Base-by-base conservation (phyloP, 495 filamentous ascomycete species). In the Penicillium parvum region DNA sequence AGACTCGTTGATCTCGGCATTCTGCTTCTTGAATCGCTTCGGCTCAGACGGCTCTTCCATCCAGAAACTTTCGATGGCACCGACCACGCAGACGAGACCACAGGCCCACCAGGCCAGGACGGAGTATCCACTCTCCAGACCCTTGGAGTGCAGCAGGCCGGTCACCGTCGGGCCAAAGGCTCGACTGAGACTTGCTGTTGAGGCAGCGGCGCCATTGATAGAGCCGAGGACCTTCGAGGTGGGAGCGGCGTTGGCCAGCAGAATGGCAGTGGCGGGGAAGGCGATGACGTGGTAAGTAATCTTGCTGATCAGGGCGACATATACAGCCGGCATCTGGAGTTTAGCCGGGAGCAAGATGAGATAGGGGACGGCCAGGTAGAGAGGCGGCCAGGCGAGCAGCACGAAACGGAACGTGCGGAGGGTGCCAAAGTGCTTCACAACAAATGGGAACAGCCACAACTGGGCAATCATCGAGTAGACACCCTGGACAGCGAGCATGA, bases 61-160 rank as follows among this genome's bases (percentile, higher is more conserved):
- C 69, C 72, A 75, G 55, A 76, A 65, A 45, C 72, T 76, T 42
- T 77, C 60, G 17, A 75, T 56, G 29, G 85, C 88, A 32, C 89
- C 92, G 35, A 81, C 57, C 7, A 89, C 50, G 45, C 88, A 83
- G 22, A 96, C 79, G 7, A 88, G 32, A 7, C 82, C 86, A 53
- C 82, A 87, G 37, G 79, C 78, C 94, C 94, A 97, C 91, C 92
- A 98, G 7, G 88, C 81, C 4, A 97, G 68, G 32, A 90, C 89
- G 12, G 88, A 87, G 49, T 84, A 87, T 26, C 91, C 90, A 21
- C 81, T 71, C 39, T 81, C 69, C 19, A 95, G 73, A 17, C 94
- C 92, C 43, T 81, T 72, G 14, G 86, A 73, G 63, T 96, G 91
- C 36, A 98, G 74, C 11, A 88, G 61, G 4, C 92, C 92, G 8